Conservation (phyloP, 1,284 basidiomycete species). For the Vanrija sp. region DNA sequence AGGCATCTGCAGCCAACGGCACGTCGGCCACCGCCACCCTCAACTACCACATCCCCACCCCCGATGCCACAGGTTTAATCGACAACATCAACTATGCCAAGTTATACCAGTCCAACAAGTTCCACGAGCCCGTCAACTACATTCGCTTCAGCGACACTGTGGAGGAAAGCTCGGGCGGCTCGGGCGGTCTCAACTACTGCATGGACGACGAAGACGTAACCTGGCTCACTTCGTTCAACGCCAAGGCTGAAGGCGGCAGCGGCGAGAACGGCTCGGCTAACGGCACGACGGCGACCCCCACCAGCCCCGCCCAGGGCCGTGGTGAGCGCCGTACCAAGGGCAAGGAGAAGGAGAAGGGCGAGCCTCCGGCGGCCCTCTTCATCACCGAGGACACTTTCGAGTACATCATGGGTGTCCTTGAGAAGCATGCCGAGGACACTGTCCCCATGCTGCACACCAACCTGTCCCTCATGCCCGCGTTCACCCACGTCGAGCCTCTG, state of each 20-base stretch:
- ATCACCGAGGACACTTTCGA: slow-evolving; percentile 91
- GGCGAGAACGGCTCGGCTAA: slow-evolving; percentile 12
- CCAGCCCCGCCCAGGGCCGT: slow-evolving; percentile 32
- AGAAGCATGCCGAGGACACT: slow-evolving; percentile 85
- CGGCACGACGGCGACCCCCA: slow-evolving; percentile 47
- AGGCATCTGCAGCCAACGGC: slow-evolving; percentile 5
- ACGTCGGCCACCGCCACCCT: slow-evolving; percentile 19
- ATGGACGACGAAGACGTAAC: slow-evolving; percentile 96
- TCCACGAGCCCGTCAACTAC: slow-evolving; percentile 74
- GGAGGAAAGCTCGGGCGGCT: slow-evolving; percentile 61
- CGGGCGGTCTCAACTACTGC: slow-evolving; percentile 60
- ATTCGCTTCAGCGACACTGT: slow-evolving; percentile 81
- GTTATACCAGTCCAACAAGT: slow-evolving; percentile 65
- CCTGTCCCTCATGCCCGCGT: slow-evolving; percentile 59
- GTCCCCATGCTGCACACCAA: slow-evolving; percentile 82
- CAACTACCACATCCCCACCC: slow-evolving; percentile 82
- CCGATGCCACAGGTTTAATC: slow-evolving; percentile 78
- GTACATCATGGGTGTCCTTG: slow-evolving; percentile 89
- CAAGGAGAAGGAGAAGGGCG: slow-evolving; percentile 53
- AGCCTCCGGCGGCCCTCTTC: slow-evolving; percentile 51
- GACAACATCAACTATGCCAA: slow-evolving; percentile 60
- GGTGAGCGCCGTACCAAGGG: slow-evolving; percentile 48
- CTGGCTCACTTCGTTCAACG: slow-evolving; percentile 91
- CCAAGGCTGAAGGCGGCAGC: slow-evolving; percentile 77
- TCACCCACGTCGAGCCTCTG: slow-evolving; percentile 71